phyloP scores from a whole-genome alignment of 208 protist species.

The Wallacemonas sp. region DNA sequence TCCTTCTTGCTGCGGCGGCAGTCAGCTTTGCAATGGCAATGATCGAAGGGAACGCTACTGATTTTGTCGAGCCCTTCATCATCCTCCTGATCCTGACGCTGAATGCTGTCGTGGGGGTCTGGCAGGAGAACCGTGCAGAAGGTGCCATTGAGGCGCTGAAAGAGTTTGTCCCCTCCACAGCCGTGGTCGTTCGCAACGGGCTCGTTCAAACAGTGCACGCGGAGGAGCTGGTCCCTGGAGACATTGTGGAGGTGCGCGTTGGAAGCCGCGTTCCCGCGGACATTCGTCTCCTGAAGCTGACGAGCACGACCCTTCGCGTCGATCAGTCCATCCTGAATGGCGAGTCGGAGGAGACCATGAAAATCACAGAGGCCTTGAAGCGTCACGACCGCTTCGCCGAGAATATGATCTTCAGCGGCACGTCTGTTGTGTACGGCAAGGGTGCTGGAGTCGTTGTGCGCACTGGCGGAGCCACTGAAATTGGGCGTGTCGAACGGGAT shows the following conservation, averaged over 20 bases:
- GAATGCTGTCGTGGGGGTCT: constrained; percentile 94
- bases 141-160: constrained; percentile 89
- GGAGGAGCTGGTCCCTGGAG: constrained; percentile 93
- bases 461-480: constrained; percentile 93
- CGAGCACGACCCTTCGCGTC: constrained; percentile 85
- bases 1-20: constrained; percentile 79
- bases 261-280: constrained; percentile 97
- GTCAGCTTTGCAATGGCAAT: constrained; percentile 84
- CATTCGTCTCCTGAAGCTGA: constrained; percentile 84
- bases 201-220: constrained; percentile 45
- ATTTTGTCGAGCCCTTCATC: constrained; percentile 94
- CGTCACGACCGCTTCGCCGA: constrained; percentile 58
- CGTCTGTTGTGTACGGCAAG: constrained; percentile 90
- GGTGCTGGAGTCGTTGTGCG: constrained; percentile 92
- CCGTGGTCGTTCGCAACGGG: constrained; percentile 76
- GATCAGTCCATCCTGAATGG: constrained; percentile 96
- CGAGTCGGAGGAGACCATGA: constrained; percentile 89
- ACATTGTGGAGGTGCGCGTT: constrained; percentile 93
- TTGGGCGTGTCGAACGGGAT: constrained; percentile 93
- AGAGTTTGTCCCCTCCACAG: constrained; percentile 65
- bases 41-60: constrained; percentile 60
- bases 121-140: constrained; percentile 93
- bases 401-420: constrained; percentile 96
- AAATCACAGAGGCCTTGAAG: constrained; percentile 46
- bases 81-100: constrained; percentile 95